phyloP scores from a whole-genome alignment of 1,284 basidiomycete species.

The Ustilago lituana region DNA sequence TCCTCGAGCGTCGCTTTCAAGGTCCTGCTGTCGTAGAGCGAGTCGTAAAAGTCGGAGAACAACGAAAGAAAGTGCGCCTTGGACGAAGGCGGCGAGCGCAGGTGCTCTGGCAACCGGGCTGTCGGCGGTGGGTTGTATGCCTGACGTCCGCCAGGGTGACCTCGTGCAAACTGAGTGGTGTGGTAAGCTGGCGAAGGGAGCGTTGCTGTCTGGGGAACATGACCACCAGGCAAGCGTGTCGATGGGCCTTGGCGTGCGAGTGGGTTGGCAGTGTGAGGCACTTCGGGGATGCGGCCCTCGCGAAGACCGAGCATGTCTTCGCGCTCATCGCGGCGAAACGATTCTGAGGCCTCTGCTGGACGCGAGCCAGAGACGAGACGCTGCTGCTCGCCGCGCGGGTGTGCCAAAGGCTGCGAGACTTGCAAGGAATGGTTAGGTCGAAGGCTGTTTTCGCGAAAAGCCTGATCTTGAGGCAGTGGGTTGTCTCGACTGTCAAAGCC shows the following conservation, averaged over 20 bases:
- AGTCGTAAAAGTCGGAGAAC: slow-evolving; percentile 65
- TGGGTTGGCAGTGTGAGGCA: slow-evolving; percentile 43
- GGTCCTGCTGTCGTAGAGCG: slow-evolving; percentile 62
- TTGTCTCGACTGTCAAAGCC: slow-evolving; percentile 36
- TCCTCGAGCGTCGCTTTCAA: slow-evolving; percentile 65
- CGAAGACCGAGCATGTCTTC: slow-evolving; percentile 30
- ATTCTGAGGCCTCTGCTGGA: slow-evolving; percentile 10
- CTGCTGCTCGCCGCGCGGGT: slow-evolving; percentile 28
- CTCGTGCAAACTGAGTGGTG: slow-evolving; percentile 52
- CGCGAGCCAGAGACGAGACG: slow-evolving; percentile 34
- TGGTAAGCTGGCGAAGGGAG: slow-evolving; percentile 64
- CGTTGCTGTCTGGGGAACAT: slow-evolving; percentile 57
- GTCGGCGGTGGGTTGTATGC: slow-evolving; percentile 31
- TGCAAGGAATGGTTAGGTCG: slow-evolving; percentile 25
- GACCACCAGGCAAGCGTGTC: slow-evolving; percentile 34
- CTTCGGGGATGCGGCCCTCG: slow-evolving; percentile 38
- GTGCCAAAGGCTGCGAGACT: slow-evolving; percentile 5
- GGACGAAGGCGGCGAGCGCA: slow-evolving; percentile 54
- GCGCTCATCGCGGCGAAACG: slow-evolving; percentile 31
- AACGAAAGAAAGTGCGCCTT: slow-evolving; percentile 63
- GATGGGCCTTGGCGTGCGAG: slow-evolving; percentile 31
- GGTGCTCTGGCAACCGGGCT: slow-evolving; percentile 48
- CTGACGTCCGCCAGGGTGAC: slow-evolving; percentile 20
- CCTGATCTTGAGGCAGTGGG: slow-evolving; percentile 31
- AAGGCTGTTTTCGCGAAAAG: slow-evolving; percentile 11